phyloP scores from a whole-genome alignment of 768 basidiomycete genomes.

The Kwoniella botswanensis region DNA sequence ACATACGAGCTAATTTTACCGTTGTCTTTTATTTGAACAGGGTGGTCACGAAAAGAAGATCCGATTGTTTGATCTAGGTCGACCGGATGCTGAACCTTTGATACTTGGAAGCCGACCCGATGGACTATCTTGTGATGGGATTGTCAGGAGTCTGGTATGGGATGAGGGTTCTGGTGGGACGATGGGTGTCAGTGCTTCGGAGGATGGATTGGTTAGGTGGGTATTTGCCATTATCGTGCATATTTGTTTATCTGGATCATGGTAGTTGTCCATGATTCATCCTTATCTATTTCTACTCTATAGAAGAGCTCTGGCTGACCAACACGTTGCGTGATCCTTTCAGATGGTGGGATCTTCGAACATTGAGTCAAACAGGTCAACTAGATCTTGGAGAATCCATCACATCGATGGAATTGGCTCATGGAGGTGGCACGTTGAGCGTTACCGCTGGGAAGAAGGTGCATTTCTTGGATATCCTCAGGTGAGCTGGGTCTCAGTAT shows the following conservation, averaged over 20 bases:
- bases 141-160: slow-evolving; percentile 91
- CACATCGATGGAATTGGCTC: slow-evolving; percentile 91
- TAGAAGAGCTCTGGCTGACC: not conserved
- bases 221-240: slow-evolving; percentile 32
- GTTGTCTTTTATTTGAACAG: slow-evolving; percentile 58
- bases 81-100: slow-evolving; percentile 85
- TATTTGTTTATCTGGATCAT: too few relatives aligned
- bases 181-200: slow-evolving; percentile 81
- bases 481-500: slow-evolving; percentile 63
- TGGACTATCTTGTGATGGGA: slow-evolving; percentile 78
- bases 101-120: slow-evolving; percentile 68
- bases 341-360: slow-evolving; percentile 97
- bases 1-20: too few relatives aligned
- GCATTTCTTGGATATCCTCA: slow-evolving; percentile 73
- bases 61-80: slow-evolving; percentile 84
- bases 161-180: slow-evolving; percentile 74
- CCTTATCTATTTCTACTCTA: too few relatives aligned
- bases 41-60: slow-evolving; percentile 97
- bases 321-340: not conserved
- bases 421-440: slow-evolving; percentile 75
- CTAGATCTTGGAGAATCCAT: slow-evolving; percentile 78
- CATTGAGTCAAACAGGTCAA: slow-evolving; percentile 71
- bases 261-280: not conserved
- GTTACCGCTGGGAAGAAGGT: slow-evolving; percentile 92
- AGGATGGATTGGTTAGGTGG: slow-evolving; percentile 89